These are phyloP conservation scores for Sophora flavescens DNA, from an alignment of 306 rosid genomes.

Conservation along the genomic window DNA sequence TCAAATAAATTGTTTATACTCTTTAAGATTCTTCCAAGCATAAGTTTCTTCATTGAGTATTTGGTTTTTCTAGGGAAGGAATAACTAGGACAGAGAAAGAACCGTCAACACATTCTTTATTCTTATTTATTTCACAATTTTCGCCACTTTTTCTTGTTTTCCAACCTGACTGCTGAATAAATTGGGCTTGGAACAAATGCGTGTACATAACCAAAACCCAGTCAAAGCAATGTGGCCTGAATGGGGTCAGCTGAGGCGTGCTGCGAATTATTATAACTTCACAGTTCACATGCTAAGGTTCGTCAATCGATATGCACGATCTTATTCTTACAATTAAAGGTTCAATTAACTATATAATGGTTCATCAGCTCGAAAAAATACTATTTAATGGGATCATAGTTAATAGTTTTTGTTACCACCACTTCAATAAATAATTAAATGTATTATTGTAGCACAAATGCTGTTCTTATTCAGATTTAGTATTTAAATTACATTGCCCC, in stretches of 20 bases:
- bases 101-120: constrained; percentile 9
- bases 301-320: neutral
- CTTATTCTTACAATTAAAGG: constrained; percentile 17
- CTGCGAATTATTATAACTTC: constrained; percentile 16
- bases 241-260: constrained; percentile 34
- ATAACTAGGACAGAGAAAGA: neutral
- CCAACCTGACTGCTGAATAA: neutral
- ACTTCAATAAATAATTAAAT: neutral
- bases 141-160: neutral
- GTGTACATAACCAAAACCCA: neutral
- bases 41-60: neutral
- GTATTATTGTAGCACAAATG: too few species aligned
- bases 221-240: constrained; percentile 39
- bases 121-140: neutral
- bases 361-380: too few species aligned
- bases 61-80: constrained; percentile 27
- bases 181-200: neutral
- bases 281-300: constrained; percentile 18
- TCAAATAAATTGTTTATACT: too few species aligned
- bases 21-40: neutral
- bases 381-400: too few species aligned
- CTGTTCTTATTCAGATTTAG: too few species aligned
- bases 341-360: neutral
- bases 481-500: too few species aligned
- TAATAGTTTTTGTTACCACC: neutral